A percentile compares a stretch with the other conserved stretches of the same genome.
These are phyloP conservation scores for Larix kaempferi DNA, from an alignment of 75 land plant genomes.

Conservation along the genomic window DNA sequence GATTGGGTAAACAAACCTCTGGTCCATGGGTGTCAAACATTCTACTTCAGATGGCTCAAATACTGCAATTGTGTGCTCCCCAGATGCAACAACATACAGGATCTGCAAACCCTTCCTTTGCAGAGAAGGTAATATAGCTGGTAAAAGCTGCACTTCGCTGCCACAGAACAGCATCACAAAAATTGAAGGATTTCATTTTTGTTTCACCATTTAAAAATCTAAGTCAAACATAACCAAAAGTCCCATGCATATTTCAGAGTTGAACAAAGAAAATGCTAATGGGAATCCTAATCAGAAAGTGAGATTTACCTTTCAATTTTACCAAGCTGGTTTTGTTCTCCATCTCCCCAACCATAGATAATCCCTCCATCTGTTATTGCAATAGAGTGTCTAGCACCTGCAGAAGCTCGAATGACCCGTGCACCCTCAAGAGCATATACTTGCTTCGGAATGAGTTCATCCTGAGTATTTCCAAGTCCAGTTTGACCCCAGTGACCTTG, in stretches of 20 bases:
- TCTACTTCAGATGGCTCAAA: constrained; percentile 7
- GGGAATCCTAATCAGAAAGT: constrained; percentile 2
- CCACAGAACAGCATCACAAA: not conserved
- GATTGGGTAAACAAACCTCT: too few relatives aligned
- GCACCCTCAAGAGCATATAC: constrained; percentile 21
- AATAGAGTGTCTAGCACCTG: constrained; percentile 44
- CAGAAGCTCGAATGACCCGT: constrained; percentile 31
- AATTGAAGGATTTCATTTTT: not conserved
- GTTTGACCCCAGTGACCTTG: constrained; percentile 52
- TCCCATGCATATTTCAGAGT: not conserved
- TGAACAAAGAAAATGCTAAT: not conserved
- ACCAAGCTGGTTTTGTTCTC: constrained; percentile 45
- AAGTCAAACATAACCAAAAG: not conserved
- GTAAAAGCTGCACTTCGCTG: constrained; percentile 23
- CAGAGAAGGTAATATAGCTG: constrained; percentile 13
- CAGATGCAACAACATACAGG: constrained; percentile 43
- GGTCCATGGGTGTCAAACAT: not conserved
- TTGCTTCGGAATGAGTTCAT: constrained; percentile 23
- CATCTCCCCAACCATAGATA: constrained; percentile 48
- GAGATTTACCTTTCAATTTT: constrained; percentile 21
- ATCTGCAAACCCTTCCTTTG: constrained; percentile 15
- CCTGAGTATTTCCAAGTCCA: constrained; percentile 29
- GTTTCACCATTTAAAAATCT: not conserved
- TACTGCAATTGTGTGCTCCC: constrained; percentile 39
- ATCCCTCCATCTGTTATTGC: constrained; percentile 24